Conservation (phyloP, 2,329 filamentous ascomycete species). For the Capronia americana region DNA sequence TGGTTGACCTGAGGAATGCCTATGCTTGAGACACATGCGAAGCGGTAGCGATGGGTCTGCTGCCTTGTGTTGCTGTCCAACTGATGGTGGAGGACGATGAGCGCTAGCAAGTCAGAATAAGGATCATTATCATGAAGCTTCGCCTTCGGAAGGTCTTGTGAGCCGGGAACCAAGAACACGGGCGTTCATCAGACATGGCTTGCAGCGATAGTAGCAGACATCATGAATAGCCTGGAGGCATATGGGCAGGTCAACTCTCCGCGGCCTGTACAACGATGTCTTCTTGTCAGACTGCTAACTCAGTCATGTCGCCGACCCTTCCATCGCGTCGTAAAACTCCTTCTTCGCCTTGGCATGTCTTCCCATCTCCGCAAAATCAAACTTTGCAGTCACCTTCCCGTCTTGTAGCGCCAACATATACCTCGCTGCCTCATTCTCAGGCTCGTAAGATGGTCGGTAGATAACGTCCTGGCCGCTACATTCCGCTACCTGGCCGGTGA, state of each 20-base stretch:
- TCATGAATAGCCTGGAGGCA: no score
- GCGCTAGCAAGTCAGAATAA: background rate
- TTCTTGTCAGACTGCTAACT: background rate
- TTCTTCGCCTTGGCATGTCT: background rate
- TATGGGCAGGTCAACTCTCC: background rate
- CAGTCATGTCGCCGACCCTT: background rate
- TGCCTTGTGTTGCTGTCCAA: background rate
- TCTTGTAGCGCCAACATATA: background rate
- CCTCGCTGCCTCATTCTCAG: background rate
- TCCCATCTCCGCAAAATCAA: background rate
- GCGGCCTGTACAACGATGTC: background rate
- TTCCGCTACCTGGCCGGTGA: constrained; percentile 9
- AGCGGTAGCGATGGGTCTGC: background rate
- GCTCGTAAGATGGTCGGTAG: constrained; percentile 6
- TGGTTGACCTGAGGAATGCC: background rate
- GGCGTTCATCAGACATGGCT: no score
- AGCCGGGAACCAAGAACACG: no score
- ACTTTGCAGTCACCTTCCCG: background rate
- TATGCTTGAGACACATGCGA: background rate
- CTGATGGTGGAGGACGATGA: background rate
- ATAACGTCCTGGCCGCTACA: constrained; percentile 6
- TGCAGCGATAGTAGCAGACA: no score
- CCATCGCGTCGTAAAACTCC: background rate
- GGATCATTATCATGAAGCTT: background rate
- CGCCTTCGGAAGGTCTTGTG: no score